phyloP scores from a whole-genome alignment of 352 stramenopile genomes.

The Proteromonas lacertae region DNA sequence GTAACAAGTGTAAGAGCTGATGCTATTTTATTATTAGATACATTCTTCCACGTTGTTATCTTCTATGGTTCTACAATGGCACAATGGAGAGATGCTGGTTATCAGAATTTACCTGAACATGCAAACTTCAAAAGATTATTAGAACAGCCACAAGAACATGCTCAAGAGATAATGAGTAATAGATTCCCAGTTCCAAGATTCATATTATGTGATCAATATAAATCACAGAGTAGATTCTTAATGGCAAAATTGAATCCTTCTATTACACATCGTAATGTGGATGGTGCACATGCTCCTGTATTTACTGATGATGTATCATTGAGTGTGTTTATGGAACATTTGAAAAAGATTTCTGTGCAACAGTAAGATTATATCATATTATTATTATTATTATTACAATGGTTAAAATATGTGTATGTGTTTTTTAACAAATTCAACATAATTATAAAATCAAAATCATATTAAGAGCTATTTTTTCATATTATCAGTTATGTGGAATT shows the following conservation, averaged over 20 bases:
- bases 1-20: constrained; percentile 61
- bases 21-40: constrained; percentile 93
- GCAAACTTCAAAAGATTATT: constrained; percentile 90
- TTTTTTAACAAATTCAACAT: too few relatives aligned
- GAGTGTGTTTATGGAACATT: constrained; percentile 98
- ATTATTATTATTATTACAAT: too few relatives aligned
- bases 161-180: constrained; percentile 91
- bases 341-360: constrained; percentile 55
- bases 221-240: constrained; percentile 90
- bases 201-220: constrained; percentile 97
- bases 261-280: constrained; percentile 2
- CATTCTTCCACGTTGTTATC: constrained; percentile 98
- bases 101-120: constrained; percentile 65
- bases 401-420: too few relatives aligned
- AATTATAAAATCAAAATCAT: too few relatives aligned
- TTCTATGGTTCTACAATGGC: constrained; percentile 97
- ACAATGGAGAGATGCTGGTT: constrained; percentile 75
- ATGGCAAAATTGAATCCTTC: constrained; percentile 98
- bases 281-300: constrained; percentile 26
- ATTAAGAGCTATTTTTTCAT: too few relatives aligned
- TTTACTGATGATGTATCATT: constrained; percentile 98
- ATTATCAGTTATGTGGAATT: too few relatives aligned
- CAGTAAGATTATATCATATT: too few relatives aligned
- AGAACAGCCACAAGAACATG: constrained; percentile 77
- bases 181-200: constrained; percentile 91